Base-by-base conservation (phyloP, 2,329 filamentous ascomycete species). In the Tolypocladium tropicale region DNA sequence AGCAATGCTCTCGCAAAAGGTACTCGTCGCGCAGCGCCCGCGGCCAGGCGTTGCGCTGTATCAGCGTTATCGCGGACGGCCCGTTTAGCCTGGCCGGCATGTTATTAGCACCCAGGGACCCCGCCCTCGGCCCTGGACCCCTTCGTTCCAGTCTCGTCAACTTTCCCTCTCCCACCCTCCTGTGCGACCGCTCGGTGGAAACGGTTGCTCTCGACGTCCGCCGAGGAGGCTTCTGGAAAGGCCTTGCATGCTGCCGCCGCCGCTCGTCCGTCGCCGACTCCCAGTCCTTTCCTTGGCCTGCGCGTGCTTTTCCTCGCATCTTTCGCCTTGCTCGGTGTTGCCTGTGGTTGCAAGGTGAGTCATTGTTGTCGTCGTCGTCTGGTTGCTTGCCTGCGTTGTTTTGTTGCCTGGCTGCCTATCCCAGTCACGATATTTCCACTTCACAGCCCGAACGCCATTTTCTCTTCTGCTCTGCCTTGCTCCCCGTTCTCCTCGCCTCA, bases 321-420 rank as follows among this genome's bases (percentile, higher is more conserved):
- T 28, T n/a, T 50, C 18, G n/a, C 25, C 34, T 32, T 49, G 37
- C 39, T 50, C 14, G 32, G 30, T 25, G 30, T 32, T 39, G 33
- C 36, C 18, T 36, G 21, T 41, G 25, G n/a, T 53, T 36, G 55
- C 34, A 36, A 56, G 57, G 59, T 60, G 54, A 60, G 59, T 60
- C 53, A 54, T 33, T 57, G 36, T 56, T 55, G 57, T 59, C 46
- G 34, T 59, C 46, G 34, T 56, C 55, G 48, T 48, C 48, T 34
- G 34, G 53, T 34, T 39, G 16, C 32, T 32, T 7, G 43, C 33
- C 53, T 53, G 43, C 54, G 52, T 32, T 57, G 54, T 59, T 52
- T 57, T 57, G 55, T 51, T 43, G 52, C 37, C 52, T 52, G 30
- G 39, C 55, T 36, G 46, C 37, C 52, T 53, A 55, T 54, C 49